Conservation (phyloP, 805 yeast genomes). For the Myxozyma neotropica region DNA sequence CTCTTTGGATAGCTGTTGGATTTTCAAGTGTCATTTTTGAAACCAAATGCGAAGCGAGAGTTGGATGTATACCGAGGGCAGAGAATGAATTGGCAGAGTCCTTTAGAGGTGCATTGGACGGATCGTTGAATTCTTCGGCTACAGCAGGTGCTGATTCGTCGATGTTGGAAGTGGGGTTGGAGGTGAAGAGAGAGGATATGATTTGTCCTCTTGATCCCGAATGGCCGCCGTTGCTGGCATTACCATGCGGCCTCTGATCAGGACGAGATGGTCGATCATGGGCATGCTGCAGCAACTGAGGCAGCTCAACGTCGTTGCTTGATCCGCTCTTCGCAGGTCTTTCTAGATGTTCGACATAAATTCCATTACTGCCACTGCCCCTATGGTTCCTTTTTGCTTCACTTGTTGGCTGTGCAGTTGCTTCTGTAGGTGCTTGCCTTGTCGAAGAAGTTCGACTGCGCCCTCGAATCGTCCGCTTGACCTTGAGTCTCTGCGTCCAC, state of each 20-base stretch:
- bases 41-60: conserved; percentile 56
- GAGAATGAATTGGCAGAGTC: conserved; percentile 67
- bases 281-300: not conserved
- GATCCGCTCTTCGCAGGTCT: not conserved
- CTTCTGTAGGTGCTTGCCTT: conserved; percentile 1
- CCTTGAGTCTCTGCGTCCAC: conserved; percentile 79
- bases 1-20: conserved; percentile 87
- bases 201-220: conserved; percentile 9
- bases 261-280: not conserved
- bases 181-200: conserved; percentile 79
- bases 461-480: conserved; percentile 46
- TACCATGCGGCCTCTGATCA: not conserved
- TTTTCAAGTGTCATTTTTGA: conserved; percentile 51
- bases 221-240: no score
- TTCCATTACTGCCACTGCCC: conserved; percentile 25
- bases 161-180: conserved; percentile 52
- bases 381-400: not conserved
- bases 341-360: conserved; percentile 4
- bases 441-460: conserved; percentile 11
- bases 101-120: conserved; percentile 84
- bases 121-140: conserved; percentile 41
- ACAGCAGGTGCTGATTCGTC: conserved; percentile 38
- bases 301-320: not conserved
- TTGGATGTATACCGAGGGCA: conserved; percentile 67
- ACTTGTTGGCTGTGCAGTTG: not conserved